Evolutionary conservation across 306 rosid genomes (phyloP), one percentile per base, ranked within the genome.

Genomic region (Astragalus membranaceus): DNA sequence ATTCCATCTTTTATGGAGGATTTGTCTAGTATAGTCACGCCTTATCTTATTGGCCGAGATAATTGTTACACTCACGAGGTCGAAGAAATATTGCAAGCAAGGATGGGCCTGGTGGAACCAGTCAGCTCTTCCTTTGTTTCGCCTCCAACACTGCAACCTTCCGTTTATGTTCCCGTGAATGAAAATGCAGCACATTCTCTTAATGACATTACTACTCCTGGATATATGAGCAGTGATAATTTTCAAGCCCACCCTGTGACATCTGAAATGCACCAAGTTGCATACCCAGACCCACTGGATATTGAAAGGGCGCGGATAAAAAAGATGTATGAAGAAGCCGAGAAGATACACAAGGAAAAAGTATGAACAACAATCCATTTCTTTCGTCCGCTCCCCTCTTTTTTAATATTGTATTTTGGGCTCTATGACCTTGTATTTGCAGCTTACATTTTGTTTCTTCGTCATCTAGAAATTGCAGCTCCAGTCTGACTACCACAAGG

Each of bases 401-500:
- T 23, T 79, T 57, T 16, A 15, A 37, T 56, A 23, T 54, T 32
- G 10, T 10, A 11, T 29, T 55, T 67, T 36, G 75, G 46, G 47
- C 48, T 48, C 44, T 26, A 52, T 4, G 42, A 52, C 58, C 14
- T 48, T 11, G n/a, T 53, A 23, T 12, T 64, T 64, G 53, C 16
- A 42, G 74, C 66, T 66, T 49, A 64, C 73, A 15, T 42, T 64
- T 53, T 39, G 30, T 68, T 70, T 29, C 14, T 42, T 48, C 17
- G 36, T 58, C 44, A 67, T 57, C 26, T 51, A 76, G 81, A 42
- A 4, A 32, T 59, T 65, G 72, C 81, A 76, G 75, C 72, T 80
- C 43, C 32, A 20, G 36, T 71, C 71, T 15, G 67, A 80, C 44
- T 60, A 10, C 8, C 1, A 64, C 8, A 71, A 26, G 64, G 81